Evolutionary conservation across 352 stramenopile genomes (phyloP), one percentile per base, ranked within the genome.

Genomic region (Phytophthora capsici): DNA sequence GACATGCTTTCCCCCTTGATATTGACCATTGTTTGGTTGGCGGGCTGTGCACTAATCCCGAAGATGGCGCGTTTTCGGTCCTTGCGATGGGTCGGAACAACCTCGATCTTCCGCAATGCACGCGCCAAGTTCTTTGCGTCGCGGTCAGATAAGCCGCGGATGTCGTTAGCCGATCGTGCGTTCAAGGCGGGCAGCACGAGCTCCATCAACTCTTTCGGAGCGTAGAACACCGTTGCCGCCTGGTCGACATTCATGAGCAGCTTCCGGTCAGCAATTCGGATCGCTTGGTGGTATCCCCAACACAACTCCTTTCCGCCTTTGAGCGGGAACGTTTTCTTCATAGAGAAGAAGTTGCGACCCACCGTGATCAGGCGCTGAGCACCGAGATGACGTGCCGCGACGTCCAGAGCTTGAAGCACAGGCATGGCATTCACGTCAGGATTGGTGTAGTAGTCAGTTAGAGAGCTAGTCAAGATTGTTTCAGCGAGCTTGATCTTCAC

Each of bases 231-330:
- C 0, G 83, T 91, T 1, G 84, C 82, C 5, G 78, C 80, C 46
- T 86, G 79, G 28, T 92, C 86, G 10, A 94, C 76, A 59, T 94
- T 94, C 52, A 92, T 76, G 14, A 89, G 52, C 16, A 94, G 43
- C 40, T 88, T 84, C 1, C 59, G 41, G 43, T 92, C 76, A 1
- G 75, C 75, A 26, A 87, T 49, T 12, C 73, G 80, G 19, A 94
- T 82, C 0, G 71, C 76, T 66, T 94, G 86, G 34, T 91, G 80
- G 45, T 92, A 94, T 3, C 86, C 86, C 76, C 76, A 92, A 51
- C 78, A 89, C 12, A 92, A 46, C 34, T 91, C 80, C 38, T 88
- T 87, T 44, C 86, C 86, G 38, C 80, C 83, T 19, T 81, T 77
- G 0, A 94, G 64, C 3, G 76, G 52, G 23, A 82, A 57, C 0